phyloP scores from a whole-genome alignment of 1,284 basidiomycete genomes.

The Leccinum angustisporum region DNA sequence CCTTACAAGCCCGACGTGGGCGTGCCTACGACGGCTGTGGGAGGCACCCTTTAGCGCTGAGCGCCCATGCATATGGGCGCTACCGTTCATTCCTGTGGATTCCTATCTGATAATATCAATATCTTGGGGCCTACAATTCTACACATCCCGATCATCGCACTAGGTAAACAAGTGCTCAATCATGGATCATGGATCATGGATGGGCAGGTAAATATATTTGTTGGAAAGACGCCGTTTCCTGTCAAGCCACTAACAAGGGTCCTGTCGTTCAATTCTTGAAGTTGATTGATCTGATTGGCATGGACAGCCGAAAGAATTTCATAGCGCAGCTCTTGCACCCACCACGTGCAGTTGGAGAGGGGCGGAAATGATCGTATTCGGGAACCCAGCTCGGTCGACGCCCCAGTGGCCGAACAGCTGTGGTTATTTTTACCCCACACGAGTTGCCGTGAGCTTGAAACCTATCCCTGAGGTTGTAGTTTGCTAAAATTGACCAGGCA shows the following conservation, averaged over 20 bases:
- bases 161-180: not conserved
- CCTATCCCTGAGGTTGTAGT: not conserved
- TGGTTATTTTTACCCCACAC: not conserved
- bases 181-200: too few species aligned
- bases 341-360: not conserved
- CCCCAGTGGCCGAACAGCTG: not conserved
- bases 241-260: constrained; percentile 13
- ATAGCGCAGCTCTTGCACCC: constrained; percentile 2
- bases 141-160: constrained; percentile 13
- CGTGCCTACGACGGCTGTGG: too few species aligned
- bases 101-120: constrained; percentile 1
- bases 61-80: not conserved
- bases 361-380: not conserved
- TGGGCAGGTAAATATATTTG: not conserved
- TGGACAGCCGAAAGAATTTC: not conserved
- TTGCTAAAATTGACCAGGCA: not conserved
- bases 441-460: not conserved
- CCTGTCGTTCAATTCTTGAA: constrained; percentile 6
- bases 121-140: not conserved
- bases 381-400: not conserved
- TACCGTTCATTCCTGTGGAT: not conserved
- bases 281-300: constrained; percentile 2
- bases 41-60: not conserved
- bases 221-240: not conserved
- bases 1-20: not conserved